Base-by-base conservation (phyloP, 129 eudicot species). In the Chrysanthemum lavandulifolium region DNA sequence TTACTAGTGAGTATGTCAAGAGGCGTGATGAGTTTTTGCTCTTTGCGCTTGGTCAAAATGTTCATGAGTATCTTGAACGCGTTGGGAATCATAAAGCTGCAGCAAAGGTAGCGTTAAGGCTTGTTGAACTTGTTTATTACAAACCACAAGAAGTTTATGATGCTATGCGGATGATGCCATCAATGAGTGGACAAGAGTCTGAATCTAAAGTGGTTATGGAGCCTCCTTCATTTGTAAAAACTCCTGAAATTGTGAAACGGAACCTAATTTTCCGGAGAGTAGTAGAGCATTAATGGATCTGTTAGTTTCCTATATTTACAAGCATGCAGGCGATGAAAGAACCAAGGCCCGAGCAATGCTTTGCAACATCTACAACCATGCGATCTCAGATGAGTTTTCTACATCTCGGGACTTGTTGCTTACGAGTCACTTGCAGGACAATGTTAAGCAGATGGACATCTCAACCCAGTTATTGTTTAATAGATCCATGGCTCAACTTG, bases 271-370 rank as follows among this genome's bases (percentile, higher is more conserved):
- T 64, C 88, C 88, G 5, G 87, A 88, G 70, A 86, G 78, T 65
- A 84, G 96, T 64, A 83, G 97, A 78, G 69, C 80, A 8, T 49
- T 91, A 81, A 84, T 91, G 97, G 96, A 88, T 75, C 80, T 79
- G 55, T 80, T 91, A 13, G 96, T 40, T 40, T 40, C 45, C 45
- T 40, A 40, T 72, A 86, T 91, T 60, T 91, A 91, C 81, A 82
- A 86, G 73, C 84, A 68, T 74, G 45, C 45, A 40, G 97, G 97
- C 7, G 97, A 91, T 84, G 97, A 91, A 73, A 79, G 96, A 12
- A 91, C 96, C 11, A 91, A 88, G 85, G 96, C 97, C 47, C 97
- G 96, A 65, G 97, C 97, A 33, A 91, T 91, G 97, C 89, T 91
- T 65, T 91, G 96, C 73, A 96, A 91, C 77, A 91, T 91, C 27